Conservation (phyloP, 225 moss, liverwort and hornwort genomes). For the Bryoerythrophyllum caledonicum region DNA sequence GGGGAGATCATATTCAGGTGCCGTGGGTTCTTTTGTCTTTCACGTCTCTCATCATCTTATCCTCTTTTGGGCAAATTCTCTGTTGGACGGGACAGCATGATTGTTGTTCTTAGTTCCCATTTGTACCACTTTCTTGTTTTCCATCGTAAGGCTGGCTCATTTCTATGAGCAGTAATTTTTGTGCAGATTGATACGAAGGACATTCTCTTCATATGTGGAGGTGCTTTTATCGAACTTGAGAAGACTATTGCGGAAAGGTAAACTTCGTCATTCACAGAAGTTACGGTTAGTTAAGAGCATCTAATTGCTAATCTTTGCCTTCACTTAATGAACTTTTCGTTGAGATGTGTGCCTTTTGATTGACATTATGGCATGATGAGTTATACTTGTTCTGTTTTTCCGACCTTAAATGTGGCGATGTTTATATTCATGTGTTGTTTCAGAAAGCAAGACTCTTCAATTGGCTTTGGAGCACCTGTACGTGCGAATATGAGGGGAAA, state of each 20-base stretch:
- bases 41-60: neutral
- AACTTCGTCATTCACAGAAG: neutral
- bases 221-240: conserved; percentile 85
- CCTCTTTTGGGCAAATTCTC: neutral
- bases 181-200: conserved; percentile 85
- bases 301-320: neutral
- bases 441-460: conserved; percentile 64
- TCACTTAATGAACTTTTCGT: neutral
- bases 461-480: conserved; percentile 83
- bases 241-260: conserved; percentile 88
- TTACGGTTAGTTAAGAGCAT: neutral
- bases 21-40: conserved; percentile 10
- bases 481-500: conserved; percentile 76
- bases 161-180: neutral
- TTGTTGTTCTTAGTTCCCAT: neutral
- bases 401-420: neutral
- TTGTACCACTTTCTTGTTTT: neutral
- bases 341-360: conserved; percentile 1
- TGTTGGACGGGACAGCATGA: neutral
- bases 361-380: conserved; percentile 9
- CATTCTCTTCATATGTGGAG: conserved; percentile 85
- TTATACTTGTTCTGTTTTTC: conserved; percentile 7
- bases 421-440: neutral
- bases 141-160: neutral
- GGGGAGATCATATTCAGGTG: conserved; percentile 89